Conservation (phyloP, 106 monocot species). For the Platanthera zijinensis region DNA sequence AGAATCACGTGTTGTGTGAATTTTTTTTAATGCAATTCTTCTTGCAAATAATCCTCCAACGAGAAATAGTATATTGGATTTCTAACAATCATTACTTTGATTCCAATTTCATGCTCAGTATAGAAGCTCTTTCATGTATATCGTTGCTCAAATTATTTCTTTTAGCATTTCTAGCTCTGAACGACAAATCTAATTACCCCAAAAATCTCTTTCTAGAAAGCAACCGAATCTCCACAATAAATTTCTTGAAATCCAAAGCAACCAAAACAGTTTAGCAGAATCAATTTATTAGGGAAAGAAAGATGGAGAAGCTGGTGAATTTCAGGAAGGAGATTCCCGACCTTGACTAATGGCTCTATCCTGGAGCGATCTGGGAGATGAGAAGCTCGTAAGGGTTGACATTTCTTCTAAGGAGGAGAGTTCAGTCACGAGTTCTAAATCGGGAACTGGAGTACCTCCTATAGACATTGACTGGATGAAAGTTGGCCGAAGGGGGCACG, state of each 20-base stretch:
- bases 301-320: too few relatives aligned
- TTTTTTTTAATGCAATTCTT: neutral
- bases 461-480: too few relatives aligned
- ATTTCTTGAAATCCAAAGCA: neutral
- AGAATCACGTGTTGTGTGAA: neutral
- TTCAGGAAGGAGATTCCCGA: neutral
- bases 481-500: too few relatives aligned
- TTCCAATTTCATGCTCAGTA: too few relatives aligned
- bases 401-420: slow-evolving; percentile 10
- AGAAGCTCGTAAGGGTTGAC: too few relatives aligned
- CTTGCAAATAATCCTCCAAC: neutral
- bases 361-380: too few relatives aligned
- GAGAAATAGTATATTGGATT: neutral
- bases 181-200: too few relatives aligned
- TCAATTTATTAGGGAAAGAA: slow-evolving; percentile 1
- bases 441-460: too few relatives aligned
- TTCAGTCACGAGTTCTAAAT: neutral
- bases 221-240: neutral
- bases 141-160: too few relatives aligned
- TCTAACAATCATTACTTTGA: neutral
- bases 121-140: neutral
- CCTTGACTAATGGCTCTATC: slow-evolving; percentile 9
- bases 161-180: too few relatives aligned
- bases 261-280: neutral
- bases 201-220: too few relatives aligned